Percentiles rank a stretch among this genome's conserved stretches.
Conservation (phyloP, 805 yeast species). For the Isabelozyma rhagii region DNA sequence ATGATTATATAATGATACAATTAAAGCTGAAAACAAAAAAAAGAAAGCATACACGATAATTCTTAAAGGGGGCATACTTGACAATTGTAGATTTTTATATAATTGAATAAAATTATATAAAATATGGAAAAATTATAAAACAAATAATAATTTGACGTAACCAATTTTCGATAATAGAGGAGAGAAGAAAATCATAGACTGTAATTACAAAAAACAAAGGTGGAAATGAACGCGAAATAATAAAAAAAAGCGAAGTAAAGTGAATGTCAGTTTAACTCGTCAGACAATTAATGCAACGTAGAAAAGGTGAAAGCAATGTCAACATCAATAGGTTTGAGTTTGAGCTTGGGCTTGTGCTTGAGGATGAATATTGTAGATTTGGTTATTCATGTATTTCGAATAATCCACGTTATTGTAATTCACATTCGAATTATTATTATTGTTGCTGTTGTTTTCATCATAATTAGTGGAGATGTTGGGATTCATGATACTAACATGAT, state of each 20-base stretch:
- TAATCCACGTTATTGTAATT: background rate
- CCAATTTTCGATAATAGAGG: background rate
- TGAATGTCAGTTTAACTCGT: background rate
- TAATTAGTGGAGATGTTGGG: background rate
- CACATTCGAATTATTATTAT: slow-evolving; percentile 1
- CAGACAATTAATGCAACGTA: slow-evolving; percentile 1
- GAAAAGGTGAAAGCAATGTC: background rate
- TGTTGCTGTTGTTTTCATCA: slow-evolving; percentile 2
- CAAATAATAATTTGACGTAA: background rate
- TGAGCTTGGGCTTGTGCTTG: background rate
- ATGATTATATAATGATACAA: background rate
- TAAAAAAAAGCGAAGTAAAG: background rate
- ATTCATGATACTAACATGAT: slow-evolving; percentile 1
- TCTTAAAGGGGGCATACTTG: background rate
- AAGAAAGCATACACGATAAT: background rate
- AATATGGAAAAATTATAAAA: too few relatives aligned
- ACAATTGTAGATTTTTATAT: too few relatives aligned
- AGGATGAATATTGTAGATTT: background rate
- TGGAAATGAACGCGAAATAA: background rate
- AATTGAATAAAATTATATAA: background rate
- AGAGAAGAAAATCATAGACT: background rate
- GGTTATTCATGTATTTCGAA: background rate
- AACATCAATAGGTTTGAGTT: background rate
- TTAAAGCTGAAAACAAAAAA: too few relatives aligned
- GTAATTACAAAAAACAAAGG: background rate